These are phyloP conservation scores for Leccinum variabile DNA, from an alignment of 1,284 basidiomycete genomes.

Conservation along the genomic window DNA sequence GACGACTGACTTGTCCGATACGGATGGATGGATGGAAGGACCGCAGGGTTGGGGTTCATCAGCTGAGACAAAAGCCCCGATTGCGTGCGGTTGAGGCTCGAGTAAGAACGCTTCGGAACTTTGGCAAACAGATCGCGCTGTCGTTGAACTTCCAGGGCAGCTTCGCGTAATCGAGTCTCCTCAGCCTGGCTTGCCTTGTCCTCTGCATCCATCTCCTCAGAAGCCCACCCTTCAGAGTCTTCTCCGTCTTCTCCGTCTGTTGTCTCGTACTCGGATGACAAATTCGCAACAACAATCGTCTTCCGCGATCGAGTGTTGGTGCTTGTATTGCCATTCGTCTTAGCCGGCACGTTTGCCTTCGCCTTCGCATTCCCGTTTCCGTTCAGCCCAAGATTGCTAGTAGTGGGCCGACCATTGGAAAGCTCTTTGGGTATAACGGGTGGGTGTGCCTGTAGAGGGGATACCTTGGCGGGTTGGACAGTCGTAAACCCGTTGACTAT, in stretches of 20 bases:
- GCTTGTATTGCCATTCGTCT: conserved; percentile 15
- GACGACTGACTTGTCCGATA: conserved; percentile 53
- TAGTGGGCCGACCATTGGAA: conserved; percentile 5
- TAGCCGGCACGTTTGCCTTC: conserved; percentile 16
- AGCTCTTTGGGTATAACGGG: conserved; percentile 23
- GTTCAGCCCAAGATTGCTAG: conserved; percentile 12
- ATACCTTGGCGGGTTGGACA: conserved; percentile 13
- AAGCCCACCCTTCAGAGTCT: conserved; percentile 57
- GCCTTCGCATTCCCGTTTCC: conserved; percentile 18
- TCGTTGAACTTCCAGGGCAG: conserved; percentile 62
- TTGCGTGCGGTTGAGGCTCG: conserved; percentile 52
- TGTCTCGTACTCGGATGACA: conserved; percentile 45
- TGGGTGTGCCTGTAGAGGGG: conserved; percentile 14
- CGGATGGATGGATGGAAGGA: conserved; percentile 60
- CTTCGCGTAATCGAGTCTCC: conserved; percentile 41
- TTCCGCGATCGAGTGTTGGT: conserved; percentile 28
- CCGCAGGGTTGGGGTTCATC: conserved; percentile 65
- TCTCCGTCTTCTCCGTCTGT: conserved; percentile 50
- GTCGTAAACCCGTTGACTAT: conserved; percentile 20
- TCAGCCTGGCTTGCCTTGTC: conserved; percentile 36
- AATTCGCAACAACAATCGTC: conserved; percentile 37
- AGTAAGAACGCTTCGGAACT: conserved; percentile 65
- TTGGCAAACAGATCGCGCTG: conserved; percentile 79
- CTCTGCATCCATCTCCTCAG: conserved; percentile 47
- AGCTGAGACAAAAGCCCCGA: conserved; percentile 65